Evolutionary conservation across 139 green algal species (phyloP).

Genomic region (Monoraphidium neglectum): DNA sequence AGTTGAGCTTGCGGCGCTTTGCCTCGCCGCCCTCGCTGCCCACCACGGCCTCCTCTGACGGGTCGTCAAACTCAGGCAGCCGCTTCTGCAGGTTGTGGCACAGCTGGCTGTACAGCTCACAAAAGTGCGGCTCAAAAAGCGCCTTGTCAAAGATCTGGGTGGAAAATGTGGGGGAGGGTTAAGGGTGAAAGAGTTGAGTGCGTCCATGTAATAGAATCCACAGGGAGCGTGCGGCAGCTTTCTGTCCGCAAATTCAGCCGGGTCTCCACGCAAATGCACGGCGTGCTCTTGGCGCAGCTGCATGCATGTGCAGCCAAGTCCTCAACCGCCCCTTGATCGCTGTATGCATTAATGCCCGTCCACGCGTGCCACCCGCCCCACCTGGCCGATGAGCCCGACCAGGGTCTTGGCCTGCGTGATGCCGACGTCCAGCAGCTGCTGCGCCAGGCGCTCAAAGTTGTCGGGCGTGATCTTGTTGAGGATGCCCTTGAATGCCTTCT

Average conservation of each 20-base stretch:
- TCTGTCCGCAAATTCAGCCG: no score
- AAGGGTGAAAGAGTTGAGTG: no score
- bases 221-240: no score
- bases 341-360: no score
- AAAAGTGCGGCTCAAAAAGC: slow-evolving; percentile 94
- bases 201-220: no score
- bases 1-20: slow-evolving; percentile 64
- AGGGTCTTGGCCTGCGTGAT: slow-evolving; percentile 84
- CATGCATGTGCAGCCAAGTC: no score
- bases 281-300: no score
- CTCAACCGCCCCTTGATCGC: no score
- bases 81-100: slow-evolving; percentile 37
- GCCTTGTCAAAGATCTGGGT: slow-evolving; percentile 96
- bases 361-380: neutral
- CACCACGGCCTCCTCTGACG: neutral
- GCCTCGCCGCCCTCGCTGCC: neutral
- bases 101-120: slow-evolving; percentile 91
- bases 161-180: slow-evolving; percentile 17
- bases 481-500: slow-evolving; percentile 89
- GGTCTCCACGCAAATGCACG: no score
- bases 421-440: slow-evolving; percentile 82
- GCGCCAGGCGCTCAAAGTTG: slow-evolving; percentile 90
- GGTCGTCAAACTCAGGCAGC: slow-evolving; percentile 44
- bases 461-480: slow-evolving; percentile 99
- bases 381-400: slow-evolving; percentile 82